A percentile compares a stretch with the other conserved stretches of the same genome.
Evolutionary conservation across 2,329 filamentous ascomycete species (phyloP).

Genomic region (Trichoderma harzianum): DNA sequence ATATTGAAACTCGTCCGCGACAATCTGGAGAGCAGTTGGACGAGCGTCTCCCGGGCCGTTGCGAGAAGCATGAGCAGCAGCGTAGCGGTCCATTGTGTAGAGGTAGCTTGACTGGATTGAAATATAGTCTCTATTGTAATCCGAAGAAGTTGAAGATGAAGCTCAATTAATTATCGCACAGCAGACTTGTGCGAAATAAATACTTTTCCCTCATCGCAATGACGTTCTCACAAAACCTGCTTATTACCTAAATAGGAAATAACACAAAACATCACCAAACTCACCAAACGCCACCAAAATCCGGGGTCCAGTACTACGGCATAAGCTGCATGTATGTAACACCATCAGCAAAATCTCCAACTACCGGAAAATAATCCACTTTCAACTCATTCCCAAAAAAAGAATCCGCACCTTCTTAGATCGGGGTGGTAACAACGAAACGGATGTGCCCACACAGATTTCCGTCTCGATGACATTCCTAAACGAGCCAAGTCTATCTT

Average conservation of each 20-base stretch:
- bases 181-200: background rate
- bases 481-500: background rate
- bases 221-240: background rate
- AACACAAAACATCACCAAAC: background rate
- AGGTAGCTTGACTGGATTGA: background rate
- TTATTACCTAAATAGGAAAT: conserved; percentile 5
- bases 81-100: background rate
- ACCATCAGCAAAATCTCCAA: background rate
- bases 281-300: background rate
- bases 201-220: background rate
- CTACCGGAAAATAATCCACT: background rate
- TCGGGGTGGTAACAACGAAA: background rate
- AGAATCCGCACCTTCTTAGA: background rate
- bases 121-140: background rate
- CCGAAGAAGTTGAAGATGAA: accelerated
- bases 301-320: background rate
- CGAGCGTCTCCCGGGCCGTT: background rate
- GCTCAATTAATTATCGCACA: background rate
- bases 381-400: background rate
- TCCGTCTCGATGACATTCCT: conserved; percentile 3
- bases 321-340: background rate
- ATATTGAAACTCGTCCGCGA: background rate
- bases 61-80: background rate
- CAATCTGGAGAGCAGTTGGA: background rate
- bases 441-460: background rate